Base-by-base conservation (phyloP, 371 early-diverging fungal species). In the Sporodiniella umbellata region DNA sequence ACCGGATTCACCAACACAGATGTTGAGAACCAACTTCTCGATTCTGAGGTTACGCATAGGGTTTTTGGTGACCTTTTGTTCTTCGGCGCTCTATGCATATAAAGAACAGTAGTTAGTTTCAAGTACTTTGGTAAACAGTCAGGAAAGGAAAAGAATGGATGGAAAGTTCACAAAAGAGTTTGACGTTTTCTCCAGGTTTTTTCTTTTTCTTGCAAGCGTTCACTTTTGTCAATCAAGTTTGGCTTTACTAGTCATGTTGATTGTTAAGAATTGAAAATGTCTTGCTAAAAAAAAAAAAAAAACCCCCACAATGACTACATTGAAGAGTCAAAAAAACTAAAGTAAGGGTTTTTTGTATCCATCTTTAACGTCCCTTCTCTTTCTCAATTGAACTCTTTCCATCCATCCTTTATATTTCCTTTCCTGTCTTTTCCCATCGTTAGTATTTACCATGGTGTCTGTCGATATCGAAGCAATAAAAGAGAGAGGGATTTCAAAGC, bases 1-100 rank as follows among this genome's bases (percentile, higher is more conserved):
- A 72, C 98, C 99, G 62, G 96, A 95, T 79, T 98, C 99, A 65
- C 99, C 99, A 55, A 99, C 99, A 75, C 95, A 99, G 71, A 96
- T 96, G 93, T 99, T 99, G 78, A 99, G 92, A 80, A 96, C 97
- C 70, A 99, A 93, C 88, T 99, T 99, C 83, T 98, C 95, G 68
- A 99, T 94, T 71, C 86, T 86, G 68, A 99, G 93, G 78, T 93
- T 92, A 62, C 90, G 83, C 99, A 99, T 99, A 72, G 90, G 87
- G 91, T 99, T 99, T 42, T 56, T 56, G 48, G 56, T 56, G 45
- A 71, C 64, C 58, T 76, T 70, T 64, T 76, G 72, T 67, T 79
- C 63, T 79, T 81, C 81, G 64, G 83, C 81, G 66, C 84, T 81
- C 85, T 85, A 78, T 19, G 21, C n/a, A n/a, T n/a, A n/a, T n/a